Evolutionary conservation across 352 stramenopile genomes (phyloP), one percentile per base, ranked within the genome.

Genomic region (Phytopythium aichiense): DNA sequence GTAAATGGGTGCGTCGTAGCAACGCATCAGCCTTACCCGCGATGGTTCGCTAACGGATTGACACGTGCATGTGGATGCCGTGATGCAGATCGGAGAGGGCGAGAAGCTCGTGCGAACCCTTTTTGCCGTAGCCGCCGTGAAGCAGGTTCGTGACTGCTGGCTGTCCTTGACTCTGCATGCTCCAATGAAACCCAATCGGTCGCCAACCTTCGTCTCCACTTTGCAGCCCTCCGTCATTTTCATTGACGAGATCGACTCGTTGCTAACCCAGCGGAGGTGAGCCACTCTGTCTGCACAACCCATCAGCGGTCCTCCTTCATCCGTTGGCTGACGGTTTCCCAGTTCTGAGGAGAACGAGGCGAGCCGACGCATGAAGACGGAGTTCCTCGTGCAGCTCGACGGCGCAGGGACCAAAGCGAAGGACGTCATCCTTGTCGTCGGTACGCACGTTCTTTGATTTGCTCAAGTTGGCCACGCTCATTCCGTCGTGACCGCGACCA

Each of bases 211-310:
- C 35, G 46, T 30, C 18, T n/a, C 54, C 64, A 22, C 35, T 40
- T 40, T 11, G 35, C 60, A 98, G 81, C 97, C 97, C 11, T 94
- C 94, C 0, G 95, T 99, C 2, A 97, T 99, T 51, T 99, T 99
- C 68, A 99, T 99, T 53, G 97, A 99, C 71, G 97, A 99, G 78
- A 98, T 99, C 63, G 98, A 99, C 77, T 99, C 96, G 3, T 77
- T 99, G 22, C 79, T 99, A 33, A 98, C 91, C 1, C 89, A 99
- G 74, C 76, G 98, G 66, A 98, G 91, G 74, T 90, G 48, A 54
- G 46, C 31, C 38, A 49, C 12, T 1, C 8, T 40, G 35, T 8
- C 9, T 40, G 8, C 6, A 40, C 1, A 15, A 20, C 9, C 2
- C 43, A 18, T 6, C 28, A 22, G 35, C 49, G 6, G 6, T 63